Evolutionary conservation across 768 basidiomycete genomes (phyloP).

Genomic region (Rhodocollybia butyracea): DNA sequence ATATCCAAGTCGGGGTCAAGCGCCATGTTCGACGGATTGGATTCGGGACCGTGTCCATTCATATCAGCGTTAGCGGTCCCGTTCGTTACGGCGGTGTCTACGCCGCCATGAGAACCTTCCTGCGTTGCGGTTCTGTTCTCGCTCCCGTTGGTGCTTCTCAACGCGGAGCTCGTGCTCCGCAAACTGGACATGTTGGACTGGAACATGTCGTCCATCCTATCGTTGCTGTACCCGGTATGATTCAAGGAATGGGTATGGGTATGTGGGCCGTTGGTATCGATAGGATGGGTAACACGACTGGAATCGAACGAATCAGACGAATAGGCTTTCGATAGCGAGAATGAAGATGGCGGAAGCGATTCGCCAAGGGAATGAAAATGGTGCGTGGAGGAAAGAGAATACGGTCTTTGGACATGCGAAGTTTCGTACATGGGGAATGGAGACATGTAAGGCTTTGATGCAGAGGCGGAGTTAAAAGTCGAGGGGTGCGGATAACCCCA

Average conservation of each 20-base stretch:
- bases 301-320: not conserved
- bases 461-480: not conserved
- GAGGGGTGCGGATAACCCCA: not conserved
- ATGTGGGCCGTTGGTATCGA: not conserved
- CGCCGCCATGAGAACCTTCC: not conserved
- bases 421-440: not conserved
- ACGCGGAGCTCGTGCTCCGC: not conserved
- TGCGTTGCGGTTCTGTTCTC: not conserved
- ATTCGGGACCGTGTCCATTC: too few relatives aligned
- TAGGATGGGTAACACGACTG: not conserved
- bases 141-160: not conserved
- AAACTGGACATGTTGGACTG: conserved; percentile 2
- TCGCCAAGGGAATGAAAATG: not conserved
- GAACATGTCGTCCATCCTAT: not conserved
- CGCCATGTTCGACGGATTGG: too few relatives aligned
- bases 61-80: not conserved
- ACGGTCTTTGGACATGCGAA: not conserved
- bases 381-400: not conserved
- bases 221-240: not conserved
- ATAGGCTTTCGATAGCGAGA: conserved; percentile 1
- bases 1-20: too few relatives aligned
- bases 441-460: not conserved
- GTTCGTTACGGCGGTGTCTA: not conserved
- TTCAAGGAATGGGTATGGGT: not conserved
- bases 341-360: not conserved